Evolutionary conservation across 2,329 filamentous ascomycete species (phyloP), one percentile per base, ranked within the genome.

Genomic region (Chaetoscypha palmicola): DNA sequence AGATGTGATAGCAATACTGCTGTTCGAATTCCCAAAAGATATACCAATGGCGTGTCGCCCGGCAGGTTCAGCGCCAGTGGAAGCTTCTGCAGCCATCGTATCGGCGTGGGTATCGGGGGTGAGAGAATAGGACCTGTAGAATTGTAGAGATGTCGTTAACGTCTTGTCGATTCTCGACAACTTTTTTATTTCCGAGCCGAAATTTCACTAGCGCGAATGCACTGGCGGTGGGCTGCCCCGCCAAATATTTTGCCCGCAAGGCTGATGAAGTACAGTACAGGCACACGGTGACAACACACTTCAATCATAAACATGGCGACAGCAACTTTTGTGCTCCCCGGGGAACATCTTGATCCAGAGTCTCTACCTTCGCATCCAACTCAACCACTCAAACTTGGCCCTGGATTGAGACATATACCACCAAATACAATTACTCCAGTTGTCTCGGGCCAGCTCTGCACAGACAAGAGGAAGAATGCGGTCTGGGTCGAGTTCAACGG

Each of bases 21-120:
- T 94, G 81, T 95, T 94, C 50, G 89, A 90, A 74, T 97, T 98
- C 70, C 92, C 92, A 74, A 97, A 96, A 56, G 90, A 86, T 64
- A 98, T 89, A 66, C 92, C 92, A 69, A 98, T 97, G 64, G 84
- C 87, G 60, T 75, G 72, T 59, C 79, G 74, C 57, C 81, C 73
- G 57, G 67, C 69, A 40, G 78, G 77, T 67, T 72, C 68, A 49
- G 52, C 38, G 45, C 54, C 54, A 40, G 46, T 56, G 4, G 51
- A 47, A 38, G 45, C 20, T 51, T 60, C 57, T 48, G 50, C 50
- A 47, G 58, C 50, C 61, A 63, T 63, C 26, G 50, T 58, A 24
- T 17, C 26, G 26, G 32, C 12, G 3, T 7, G 22, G 24, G 24
- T 43, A n/a, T 11, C 4, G 24, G 8, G 26, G 17, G 20, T 21